Conservation (phyloP, 1,284 basidiomycete species). For the Sporisorium iseilematis-ciliati region DNA sequence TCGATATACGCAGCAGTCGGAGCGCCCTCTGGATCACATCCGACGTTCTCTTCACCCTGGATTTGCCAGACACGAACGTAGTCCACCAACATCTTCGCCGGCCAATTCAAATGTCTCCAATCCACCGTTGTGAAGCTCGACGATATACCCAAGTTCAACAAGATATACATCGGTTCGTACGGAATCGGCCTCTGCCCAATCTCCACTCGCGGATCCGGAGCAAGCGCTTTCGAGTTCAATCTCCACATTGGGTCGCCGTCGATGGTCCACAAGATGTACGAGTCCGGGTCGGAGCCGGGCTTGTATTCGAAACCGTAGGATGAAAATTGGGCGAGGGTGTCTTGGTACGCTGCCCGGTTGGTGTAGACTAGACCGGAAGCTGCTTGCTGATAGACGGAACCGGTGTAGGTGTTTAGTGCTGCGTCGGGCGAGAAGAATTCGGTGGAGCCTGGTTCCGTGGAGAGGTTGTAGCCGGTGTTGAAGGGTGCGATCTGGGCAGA, state of each 20-base stretch:
- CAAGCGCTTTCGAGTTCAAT: slow-evolving; percentile 79
- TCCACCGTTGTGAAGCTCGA: slow-evolving; percentile 50
- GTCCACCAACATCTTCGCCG: slow-evolving; percentile 50
- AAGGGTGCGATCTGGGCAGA: slow-evolving; percentile 65
- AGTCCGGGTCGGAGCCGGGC: slow-evolving; percentile 36
- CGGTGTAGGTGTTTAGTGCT: slow-evolving; percentile 60
- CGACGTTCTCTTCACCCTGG: slow-evolving; percentile 57
- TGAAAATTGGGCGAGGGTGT: slow-evolving; percentile 36
- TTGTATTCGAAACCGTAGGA: slow-evolving; percentile 76
- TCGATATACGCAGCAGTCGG: slow-evolving; percentile 67
- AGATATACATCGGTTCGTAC: slow-evolving; percentile 71
- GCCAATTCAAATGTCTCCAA: slow-evolving; percentile 28
- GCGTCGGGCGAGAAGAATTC: slow-evolving; percentile 40
- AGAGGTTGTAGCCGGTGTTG: slow-evolving; percentile 70
- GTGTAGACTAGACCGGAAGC: slow-evolving; percentile 64
- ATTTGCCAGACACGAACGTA: slow-evolving; percentile 63
- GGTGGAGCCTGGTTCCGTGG: slow-evolving; percentile 59
- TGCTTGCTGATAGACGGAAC: slow-evolving; percentile 65
- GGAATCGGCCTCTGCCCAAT: slow-evolving; percentile 82
- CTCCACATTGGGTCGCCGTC: slow-evolving; percentile 64
- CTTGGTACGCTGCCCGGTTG: slow-evolving; percentile 54
- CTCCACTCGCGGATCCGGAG: slow-evolving; percentile 76
- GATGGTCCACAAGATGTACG: slow-evolving; percentile 58
- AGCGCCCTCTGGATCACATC: slow-evolving; percentile 70
- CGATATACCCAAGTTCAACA: slow-evolving; percentile 63